Base-by-base conservation (phyloP, 805 yeast genomes). In the Hanseniaspora pseudoguilliermondii region DNA sequence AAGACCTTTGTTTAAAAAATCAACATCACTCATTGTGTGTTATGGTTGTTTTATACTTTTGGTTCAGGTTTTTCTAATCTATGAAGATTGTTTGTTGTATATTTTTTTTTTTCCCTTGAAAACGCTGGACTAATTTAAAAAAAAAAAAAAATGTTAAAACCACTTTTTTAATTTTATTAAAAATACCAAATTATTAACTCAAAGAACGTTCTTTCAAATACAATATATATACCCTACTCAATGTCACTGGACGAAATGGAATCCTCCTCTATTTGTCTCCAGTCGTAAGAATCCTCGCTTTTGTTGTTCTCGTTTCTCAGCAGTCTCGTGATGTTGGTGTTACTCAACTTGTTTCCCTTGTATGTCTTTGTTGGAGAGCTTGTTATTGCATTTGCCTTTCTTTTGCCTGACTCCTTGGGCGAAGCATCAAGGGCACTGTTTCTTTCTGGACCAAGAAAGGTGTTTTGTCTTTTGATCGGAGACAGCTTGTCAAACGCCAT, bases 1-100 rank as follows among this genome's bases (percentile, higher is more conserved):
- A 25, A 93, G 89, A n/a, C 97, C 98, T 67, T 93, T 93, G 58
- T 85, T 82, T 43, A 93, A 76, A 67, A 91, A 91, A 65, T 91
- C 96, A 11, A 79, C 78, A 7, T 82, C 72, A 47, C 75, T 72
- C 72, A 69, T 71, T n/a, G 29, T 29, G 18, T 21, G 20, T 10
- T 21, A 7, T 20, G 48, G 27, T 29, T 21, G 20, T 21, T 41
- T 16, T 3, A 5, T 23, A 29, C 29, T 18, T 44, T 9, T 15
- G 15, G 16, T 29, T n/a, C 2, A 2, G 5, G n/a, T n/a, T 46
- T 18, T 34, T 15, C 10, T 25, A 25, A 21, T 47, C 27, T 18
- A 18, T 20, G 20, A 11, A n/a, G 3, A 11, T 43, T 43, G 35
- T 43, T 8, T 43, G 21, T 18, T 18, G n/a, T n/a, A n/a, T 29